Evolutionary conservation across 371 early-diverging fungal species (phyloP).

Genomic region (Smittium culicis): DNA sequence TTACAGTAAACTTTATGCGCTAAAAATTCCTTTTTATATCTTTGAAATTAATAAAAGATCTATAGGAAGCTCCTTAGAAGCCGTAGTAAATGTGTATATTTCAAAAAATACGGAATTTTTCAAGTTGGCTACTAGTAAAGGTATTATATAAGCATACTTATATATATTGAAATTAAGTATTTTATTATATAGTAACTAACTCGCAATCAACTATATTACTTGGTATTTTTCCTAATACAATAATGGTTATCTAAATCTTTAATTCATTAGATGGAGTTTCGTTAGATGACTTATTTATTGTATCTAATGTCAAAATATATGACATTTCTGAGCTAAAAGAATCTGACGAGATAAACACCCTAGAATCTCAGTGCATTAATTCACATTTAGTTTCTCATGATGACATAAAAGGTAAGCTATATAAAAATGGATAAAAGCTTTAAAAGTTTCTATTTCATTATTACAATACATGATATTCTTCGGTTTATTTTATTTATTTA

Average conservation of each 20-base stretch:
- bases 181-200: slow-evolving; percentile 2
- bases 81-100: slow-evolving; percentile 21
- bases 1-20: too few relatives aligned
- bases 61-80: slow-evolving; percentile 29
- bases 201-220: slow-evolving; percentile 7
- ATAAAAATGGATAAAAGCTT: too few relatives aligned
- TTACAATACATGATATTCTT: too few relatives aligned
- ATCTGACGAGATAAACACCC: not conserved
- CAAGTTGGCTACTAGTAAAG: slow-evolving; percentile 12
- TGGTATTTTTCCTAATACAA: too few relatives aligned
- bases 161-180: too few relatives aligned
- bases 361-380: not conserved
- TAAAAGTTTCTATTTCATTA: too few relatives aligned
- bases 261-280: slow-evolving; percentile 15
- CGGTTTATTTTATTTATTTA: too few relatives aligned
- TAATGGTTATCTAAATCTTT: too few relatives aligned
- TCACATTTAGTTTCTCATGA: not conserved
- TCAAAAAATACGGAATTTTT: slow-evolving; percentile 15
- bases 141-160: too few relatives aligned
- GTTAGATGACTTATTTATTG: slow-evolving; percentile 10
- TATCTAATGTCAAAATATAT: slow-evolving; percentile 2
- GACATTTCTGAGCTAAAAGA: not conserved
- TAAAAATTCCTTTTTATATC: too few relatives aligned
- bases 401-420: not conserved
- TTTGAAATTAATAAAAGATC: slow-evolving; percentile 4